phyloP scores from a whole-genome alignment of 2,329 filamentous ascomycete genomes.

The Monilinia fructicola region DNA sequence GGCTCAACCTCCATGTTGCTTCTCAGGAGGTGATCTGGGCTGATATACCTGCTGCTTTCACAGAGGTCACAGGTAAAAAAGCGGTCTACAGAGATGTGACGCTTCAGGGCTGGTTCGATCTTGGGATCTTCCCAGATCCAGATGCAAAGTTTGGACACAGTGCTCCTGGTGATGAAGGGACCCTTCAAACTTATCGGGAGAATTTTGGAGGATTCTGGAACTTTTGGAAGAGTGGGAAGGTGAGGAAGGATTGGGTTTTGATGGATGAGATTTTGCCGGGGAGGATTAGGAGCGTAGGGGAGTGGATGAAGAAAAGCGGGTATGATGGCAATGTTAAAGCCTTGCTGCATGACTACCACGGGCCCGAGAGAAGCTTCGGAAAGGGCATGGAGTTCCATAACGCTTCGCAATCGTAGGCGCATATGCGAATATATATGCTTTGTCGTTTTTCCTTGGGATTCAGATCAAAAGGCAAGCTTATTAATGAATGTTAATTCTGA shows the following conservation, averaged over 20 bases:
- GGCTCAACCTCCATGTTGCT: conserved; percentile 34
- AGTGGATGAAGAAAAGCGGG: conserved; percentile 32
- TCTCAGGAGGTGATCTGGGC: conserved; percentile 33
- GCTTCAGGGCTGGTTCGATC: conserved; percentile 29
- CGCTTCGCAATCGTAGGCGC: background rate
- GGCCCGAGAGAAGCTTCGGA: conserved; percentile 6
- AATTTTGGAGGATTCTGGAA: conserved; percentile 34
- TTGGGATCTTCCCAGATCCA: conserved; percentile 24
- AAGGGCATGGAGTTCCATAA: background rate
- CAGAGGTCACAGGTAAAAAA: conserved; percentile 29
- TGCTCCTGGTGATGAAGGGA: conserved; percentile 25
- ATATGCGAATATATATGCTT: too few relatives aligned
- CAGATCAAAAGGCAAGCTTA: background rate
- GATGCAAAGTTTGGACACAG: conserved; percentile 30
- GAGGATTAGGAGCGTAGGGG: conserved; percentile 30
- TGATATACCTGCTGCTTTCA: conserved; percentile 27
- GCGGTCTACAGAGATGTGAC: conserved; percentile 29
- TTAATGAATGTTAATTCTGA: background rate
- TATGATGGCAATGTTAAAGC: conserved; percentile 28
- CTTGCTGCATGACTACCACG: conserved; percentile 29
- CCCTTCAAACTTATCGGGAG: conserved; percentile 29
- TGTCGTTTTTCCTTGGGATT: background rate
- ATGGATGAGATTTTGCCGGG: conserved; percentile 33
- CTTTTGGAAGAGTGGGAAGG: conserved; percentile 29
- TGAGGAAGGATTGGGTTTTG: conserved; percentile 30